Evolutionary conservation across 2,329 filamentous ascomycete species (phyloP).

Genomic region (Polytolypa hystricis): DNA sequence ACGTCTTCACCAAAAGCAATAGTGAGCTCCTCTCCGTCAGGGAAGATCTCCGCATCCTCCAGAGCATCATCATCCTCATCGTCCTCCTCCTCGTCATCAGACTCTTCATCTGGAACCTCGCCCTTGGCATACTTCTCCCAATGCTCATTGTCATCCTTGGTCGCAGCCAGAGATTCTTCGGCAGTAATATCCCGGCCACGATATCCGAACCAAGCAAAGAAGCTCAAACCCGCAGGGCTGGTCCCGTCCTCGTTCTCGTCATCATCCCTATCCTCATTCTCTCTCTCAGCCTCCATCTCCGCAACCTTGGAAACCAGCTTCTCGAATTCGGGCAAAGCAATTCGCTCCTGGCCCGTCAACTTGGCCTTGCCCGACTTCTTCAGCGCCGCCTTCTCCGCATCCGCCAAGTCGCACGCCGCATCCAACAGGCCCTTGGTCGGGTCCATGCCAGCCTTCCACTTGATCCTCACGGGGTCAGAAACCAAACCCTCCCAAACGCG

Average conservation of each 20-base stretch:
- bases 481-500: slow-evolving; percentile 65
- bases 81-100: slow-evolving; percentile 42
- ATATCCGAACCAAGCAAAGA: slow-evolving; percentile 86
- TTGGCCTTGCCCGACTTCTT: slow-evolving; percentile 23
- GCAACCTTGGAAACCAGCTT: slow-evolving; percentile 42
- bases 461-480: slow-evolving; percentile 76
- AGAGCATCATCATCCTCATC: slow-evolving; percentile 52
- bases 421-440: slow-evolving; percentile 69
- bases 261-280: slow-evolving; percentile 25
- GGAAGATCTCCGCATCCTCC: slow-evolving; percentile 71
- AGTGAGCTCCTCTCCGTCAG: slow-evolving; percentile 74
- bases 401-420: slow-evolving; percentile 58
- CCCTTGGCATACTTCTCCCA: slow-evolving; percentile 40
- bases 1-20: slow-evolving; percentile 74
- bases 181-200: slow-evolving; percentile 57
- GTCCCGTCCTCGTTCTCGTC: slow-evolving; percentile 31
- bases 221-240: slow-evolving; percentile 57
- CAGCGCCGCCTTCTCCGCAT: slow-evolving; percentile 46
- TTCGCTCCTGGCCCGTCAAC: slow-evolving; percentile 38
- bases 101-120: slow-evolving; percentile 39
- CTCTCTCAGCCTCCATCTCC: slow-evolving; percentile 25
- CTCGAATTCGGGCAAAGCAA: slow-evolving; percentile 41
- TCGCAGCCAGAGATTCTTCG: slow-evolving; percentile 57
- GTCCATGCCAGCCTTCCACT: slow-evolving; percentile 80
- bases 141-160: slow-evolving; percentile 49